Evolutionary conservation across 768 basidiomycete genomes (phyloP), one percentile per base, ranked within the genome.

Genomic region (Tylopilus rubrobrunneus): DNA sequence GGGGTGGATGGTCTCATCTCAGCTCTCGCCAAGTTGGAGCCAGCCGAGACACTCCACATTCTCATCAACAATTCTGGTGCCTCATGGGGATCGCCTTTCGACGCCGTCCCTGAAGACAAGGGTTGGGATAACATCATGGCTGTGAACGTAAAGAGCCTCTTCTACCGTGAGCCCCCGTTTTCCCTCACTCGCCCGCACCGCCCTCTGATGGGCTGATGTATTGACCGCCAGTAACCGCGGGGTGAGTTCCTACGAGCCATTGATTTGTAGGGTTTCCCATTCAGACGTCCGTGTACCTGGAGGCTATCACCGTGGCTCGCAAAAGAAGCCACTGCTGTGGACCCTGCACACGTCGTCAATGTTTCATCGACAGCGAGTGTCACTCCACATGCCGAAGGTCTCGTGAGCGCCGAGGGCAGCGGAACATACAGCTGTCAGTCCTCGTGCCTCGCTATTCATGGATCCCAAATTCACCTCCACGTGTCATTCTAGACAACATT

Each of bases 71-170:
- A 92, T 69, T 86, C 86, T 9, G 91, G 90, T 7, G 82, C 82
- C 27, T 78, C 86, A 17, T 92, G 89, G 90, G 89, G 87, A 17
- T 82, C 85, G 8, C 76, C 82, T 0, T 89, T 78, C 65, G 73
- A 80, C 10, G 76, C 85, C 58, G 81, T 88, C 56, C 89, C 89
- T 0, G 90, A 92, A 69, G 83, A 83, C 59, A 84, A 84, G 59
- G 91, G 92, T 1, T 93, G 92, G 92, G 90, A 93, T 58, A 84
- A 86, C 34, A 76, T 93, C 37, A 80, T 92, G 66, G 80, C 82
- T 21, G 81, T 92, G 36, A 94, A 94, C 63, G 89, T 94, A 48
- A 94, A 93, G 74, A 83, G 84, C 55, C 75, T 88, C 41, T 93
- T 89, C 62, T 94, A 92, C 71, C 76, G 88, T 90, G 56, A 55